phyloP scores from a whole-genome alignment of 1,139 yeast genomes.

The Yamadazyma siamensis region DNA sequence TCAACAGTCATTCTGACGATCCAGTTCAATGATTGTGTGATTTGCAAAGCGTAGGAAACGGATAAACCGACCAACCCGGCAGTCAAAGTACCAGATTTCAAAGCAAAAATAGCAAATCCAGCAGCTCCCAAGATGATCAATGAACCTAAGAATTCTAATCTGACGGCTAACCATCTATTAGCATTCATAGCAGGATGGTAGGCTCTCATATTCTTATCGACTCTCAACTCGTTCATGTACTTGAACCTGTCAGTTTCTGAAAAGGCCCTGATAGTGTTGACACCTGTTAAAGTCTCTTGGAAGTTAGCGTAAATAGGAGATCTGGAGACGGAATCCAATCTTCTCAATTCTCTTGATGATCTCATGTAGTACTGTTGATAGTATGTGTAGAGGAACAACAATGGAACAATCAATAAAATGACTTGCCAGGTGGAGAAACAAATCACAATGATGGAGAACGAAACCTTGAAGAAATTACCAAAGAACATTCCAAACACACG shows the following conservation, averaged over 20 bases:
- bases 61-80: constrained; percentile 94
- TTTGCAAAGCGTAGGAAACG: constrained; percentile 86
- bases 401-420: constrained; percentile 65
- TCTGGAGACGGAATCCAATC: constrained; percentile 88
- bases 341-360: constrained; percentile 91
- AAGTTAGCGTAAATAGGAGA: constrained; percentile 96
- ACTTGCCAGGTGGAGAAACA: constrained; percentile 88
- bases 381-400: constrained; percentile 67
- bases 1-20: constrained; percentile 98
- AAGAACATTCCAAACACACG: constrained; percentile 84
- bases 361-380: constrained; percentile 88
- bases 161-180: constrained; percentile 94
- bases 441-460: constrained; percentile 79
- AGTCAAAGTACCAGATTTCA: constrained; percentile 64
- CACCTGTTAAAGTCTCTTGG: constrained; percentile 92
- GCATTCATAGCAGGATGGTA: constrained; percentile 92
- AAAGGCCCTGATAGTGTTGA: constrained; percentile 86
- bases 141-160: constrained; percentile 89
- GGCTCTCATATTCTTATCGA: constrained; percentile 86
- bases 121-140: constrained; percentile 83
- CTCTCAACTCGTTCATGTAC: constrained; percentile 68
- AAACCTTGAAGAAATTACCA: constrained; percentile 66
- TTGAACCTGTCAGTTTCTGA: constrained; percentile 71
- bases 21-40: constrained; percentile 94
- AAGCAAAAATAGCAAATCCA: constrained; percentile 68